These are phyloP conservation scores for Intubia oerlemansii DNA, from an alignment of 2,329 filamentous ascomycete species.

Conservation along the genomic window DNA sequence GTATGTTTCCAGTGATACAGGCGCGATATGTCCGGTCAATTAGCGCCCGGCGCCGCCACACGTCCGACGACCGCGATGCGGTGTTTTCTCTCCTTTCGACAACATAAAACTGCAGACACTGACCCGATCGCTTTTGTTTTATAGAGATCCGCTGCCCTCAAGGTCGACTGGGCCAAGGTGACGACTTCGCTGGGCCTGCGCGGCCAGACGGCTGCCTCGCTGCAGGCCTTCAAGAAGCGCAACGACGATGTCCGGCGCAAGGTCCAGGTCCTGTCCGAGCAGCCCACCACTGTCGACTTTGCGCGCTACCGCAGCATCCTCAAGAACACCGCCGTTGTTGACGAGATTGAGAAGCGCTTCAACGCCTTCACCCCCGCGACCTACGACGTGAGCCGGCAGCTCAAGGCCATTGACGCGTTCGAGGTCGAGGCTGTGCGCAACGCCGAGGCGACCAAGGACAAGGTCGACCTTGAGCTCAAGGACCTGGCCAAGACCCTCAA, in stretches of 20 bases:
- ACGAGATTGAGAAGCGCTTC: slow-evolving; percentile 97
- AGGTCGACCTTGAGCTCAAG: slow-evolving; percentile 86
- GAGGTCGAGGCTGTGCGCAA: slow-evolving; percentile 94
- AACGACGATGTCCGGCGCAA: slow-evolving; percentile 97
- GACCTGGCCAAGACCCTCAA: slow-evolving; percentile 85
- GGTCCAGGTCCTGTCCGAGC: slow-evolving; percentile 64
- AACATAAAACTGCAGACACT: no score
- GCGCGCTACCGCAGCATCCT: slow-evolving; percentile 72
- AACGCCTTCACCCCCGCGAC: slow-evolving; percentile 73
- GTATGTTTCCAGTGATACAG: slow-evolving; percentile 4
- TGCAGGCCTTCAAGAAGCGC: slow-evolving; percentile 97
- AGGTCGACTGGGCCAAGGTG: slow-evolving; percentile 97
- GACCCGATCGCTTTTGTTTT: no score
- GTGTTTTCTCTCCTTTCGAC: no score
- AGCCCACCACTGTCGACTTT: slow-evolving; percentile 79
- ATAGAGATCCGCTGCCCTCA: slow-evolving; percentile 97
- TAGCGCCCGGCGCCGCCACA: background rate
- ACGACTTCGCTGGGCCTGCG: slow-evolving; percentile 86
- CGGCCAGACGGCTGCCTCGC: slow-evolving; percentile 77
- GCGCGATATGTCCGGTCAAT: slow-evolving; percentile 1
- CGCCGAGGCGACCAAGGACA: slow-evolving; percentile 87
- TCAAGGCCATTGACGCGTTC: slow-evolving; percentile 96
- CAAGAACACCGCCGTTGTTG: slow-evolving; percentile 88
- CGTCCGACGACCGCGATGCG: no score
- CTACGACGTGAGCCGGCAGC: slow-evolving; percentile 82